These are phyloP conservation scores for Neohortaea acidophila DNA, from an alignment of 495 filamentous ascomycete genomes.

Conservation along the genomic window DNA sequence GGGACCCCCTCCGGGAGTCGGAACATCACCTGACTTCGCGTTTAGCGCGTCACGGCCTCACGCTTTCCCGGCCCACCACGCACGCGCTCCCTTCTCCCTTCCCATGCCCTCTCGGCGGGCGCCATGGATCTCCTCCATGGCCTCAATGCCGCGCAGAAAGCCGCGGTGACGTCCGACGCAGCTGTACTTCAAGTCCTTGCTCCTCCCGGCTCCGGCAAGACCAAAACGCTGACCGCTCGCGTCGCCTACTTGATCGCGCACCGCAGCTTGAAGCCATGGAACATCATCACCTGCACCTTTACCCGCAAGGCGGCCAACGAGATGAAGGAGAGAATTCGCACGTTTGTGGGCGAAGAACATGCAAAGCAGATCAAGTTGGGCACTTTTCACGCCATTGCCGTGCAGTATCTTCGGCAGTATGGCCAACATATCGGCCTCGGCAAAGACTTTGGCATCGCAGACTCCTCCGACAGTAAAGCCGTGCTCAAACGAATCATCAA, in stretches of 20 bases:
- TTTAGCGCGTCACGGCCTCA: not conserved
- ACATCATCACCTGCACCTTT: constrained; percentile 94
- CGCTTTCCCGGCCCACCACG: not conserved
- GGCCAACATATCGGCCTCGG: constrained; percentile 69
- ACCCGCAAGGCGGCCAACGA: constrained; percentile 93
- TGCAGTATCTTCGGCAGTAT: constrained; percentile 72
- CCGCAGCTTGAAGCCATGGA: constrained; percentile 63
- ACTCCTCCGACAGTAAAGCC: constrained; percentile 60
- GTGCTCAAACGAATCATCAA: constrained; percentile 75
- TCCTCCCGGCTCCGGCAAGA: constrained; percentile 66
- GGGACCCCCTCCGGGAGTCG: no score
- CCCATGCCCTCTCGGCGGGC: constrained; percentile 8
- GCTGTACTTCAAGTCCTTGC: constrained; percentile 81
- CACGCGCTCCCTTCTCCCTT: no score
- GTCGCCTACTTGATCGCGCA: constrained; percentile 87
- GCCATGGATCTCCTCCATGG: constrained; percentile 45
- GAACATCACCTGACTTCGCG: no score
- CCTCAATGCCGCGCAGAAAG: constrained; percentile 68
- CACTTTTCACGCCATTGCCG: constrained; percentile 89
- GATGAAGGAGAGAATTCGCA: constrained; percentile 79
- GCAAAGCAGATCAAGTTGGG: constrained; percentile 73
- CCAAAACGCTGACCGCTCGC: constrained; percentile 86
- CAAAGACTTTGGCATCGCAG: constrained; percentile 86
- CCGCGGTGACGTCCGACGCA: constrained; percentile 69
- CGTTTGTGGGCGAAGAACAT: constrained; percentile 58